Evolutionary conservation across 73 alveolate genomes (phyloP).

Genomic region (Urostyla sp.): DNA sequence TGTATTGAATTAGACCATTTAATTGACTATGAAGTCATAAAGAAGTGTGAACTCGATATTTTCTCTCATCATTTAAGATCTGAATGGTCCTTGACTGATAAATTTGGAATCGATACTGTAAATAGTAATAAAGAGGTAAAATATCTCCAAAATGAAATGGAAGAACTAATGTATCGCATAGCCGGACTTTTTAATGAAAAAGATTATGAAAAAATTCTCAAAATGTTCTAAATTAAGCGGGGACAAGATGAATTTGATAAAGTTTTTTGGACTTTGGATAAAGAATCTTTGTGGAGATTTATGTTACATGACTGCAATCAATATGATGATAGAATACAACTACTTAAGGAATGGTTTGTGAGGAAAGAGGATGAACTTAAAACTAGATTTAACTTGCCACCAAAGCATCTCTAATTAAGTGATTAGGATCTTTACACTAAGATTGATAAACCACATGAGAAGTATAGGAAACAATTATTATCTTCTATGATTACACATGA

Average conservation of each 20-base stretch:
- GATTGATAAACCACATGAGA: conserved; percentile 9
- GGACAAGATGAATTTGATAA: conserved; percentile 48
- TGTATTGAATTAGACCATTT: conserved; percentile 70
- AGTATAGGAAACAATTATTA: conserved; percentile 21
- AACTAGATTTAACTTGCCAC: conserved; percentile 46
- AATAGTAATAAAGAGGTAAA: conserved; percentile 65
- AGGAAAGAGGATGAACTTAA: conserved; percentile 66
- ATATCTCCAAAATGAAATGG: conserved; percentile 51
- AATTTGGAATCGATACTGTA: conserved; percentile 54
- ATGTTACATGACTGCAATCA: conserved; percentile 34
- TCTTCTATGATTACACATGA: conserved; percentile 6
- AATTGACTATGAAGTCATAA: conserved; percentile 63
- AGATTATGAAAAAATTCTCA: conserved; percentile 39
- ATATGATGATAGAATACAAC: conserved; percentile 48
- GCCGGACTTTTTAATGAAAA: conserved; percentile 58
- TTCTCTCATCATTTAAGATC: conserved; percentile 9
- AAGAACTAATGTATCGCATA: conserved; percentile 61
- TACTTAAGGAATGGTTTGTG: conserved; percentile 48
- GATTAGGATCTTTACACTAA: conserved; percentile 6
- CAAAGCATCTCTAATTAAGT: conserved; percentile 23
- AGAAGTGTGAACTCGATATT: conserved; percentile 55
- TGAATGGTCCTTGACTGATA: conserved; percentile 66
- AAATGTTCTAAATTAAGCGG: conserved; percentile 46
- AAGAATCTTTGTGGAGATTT: conserved; percentile 18
- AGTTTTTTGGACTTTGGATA: conserved; percentile 31